Evolutionary conservation across 23 red algal species (phyloP).

Genomic region (Cyanidioschyzon merolae): DNA sequence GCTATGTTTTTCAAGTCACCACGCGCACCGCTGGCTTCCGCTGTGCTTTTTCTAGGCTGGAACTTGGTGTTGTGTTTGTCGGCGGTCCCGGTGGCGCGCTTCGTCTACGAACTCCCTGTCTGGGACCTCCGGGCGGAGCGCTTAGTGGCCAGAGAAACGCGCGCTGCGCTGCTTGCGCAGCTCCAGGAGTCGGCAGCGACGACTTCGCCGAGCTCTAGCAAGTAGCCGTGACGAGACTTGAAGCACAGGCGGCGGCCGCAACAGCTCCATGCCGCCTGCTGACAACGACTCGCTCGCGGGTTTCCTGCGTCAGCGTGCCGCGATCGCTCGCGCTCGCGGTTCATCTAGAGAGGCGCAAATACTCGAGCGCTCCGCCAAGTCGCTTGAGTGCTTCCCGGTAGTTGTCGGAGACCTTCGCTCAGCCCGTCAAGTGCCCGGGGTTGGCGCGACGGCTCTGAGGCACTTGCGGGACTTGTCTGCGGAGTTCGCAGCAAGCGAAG

Average conservation of each 20-base stretch:
- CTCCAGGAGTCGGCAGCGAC: neutral
- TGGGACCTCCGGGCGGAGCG: neutral
- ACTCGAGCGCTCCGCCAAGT: neutral
- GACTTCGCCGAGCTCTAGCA: too few species aligned
- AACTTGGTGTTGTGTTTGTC: neutral
- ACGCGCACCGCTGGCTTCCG: neutral
- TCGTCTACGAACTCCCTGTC: conserved; percentile 1
- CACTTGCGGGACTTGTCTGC: neutral
- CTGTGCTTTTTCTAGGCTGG: neutral
- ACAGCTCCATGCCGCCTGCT: neutral
- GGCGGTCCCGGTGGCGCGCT: conserved; percentile 1
- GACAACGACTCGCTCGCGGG: neutral
- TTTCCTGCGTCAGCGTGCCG: neutral
- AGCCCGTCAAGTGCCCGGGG: neutral
- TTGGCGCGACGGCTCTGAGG: neutral
- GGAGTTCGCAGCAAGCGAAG: neutral
- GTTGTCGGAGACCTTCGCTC: neutral
- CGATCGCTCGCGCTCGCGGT: neutral
- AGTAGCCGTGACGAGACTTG: too few species aligned
- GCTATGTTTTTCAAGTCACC: neutral
- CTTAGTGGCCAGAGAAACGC: neutral
- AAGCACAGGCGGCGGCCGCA: too few species aligned
- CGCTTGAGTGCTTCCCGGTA: neutral
- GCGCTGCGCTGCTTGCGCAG: neutral
- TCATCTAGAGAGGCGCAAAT: neutral